These are phyloP conservation scores for Lepraria neglecta DNA, from an alignment of 495 filamentous ascomycete species.

Conservation along the genomic window DNA sequence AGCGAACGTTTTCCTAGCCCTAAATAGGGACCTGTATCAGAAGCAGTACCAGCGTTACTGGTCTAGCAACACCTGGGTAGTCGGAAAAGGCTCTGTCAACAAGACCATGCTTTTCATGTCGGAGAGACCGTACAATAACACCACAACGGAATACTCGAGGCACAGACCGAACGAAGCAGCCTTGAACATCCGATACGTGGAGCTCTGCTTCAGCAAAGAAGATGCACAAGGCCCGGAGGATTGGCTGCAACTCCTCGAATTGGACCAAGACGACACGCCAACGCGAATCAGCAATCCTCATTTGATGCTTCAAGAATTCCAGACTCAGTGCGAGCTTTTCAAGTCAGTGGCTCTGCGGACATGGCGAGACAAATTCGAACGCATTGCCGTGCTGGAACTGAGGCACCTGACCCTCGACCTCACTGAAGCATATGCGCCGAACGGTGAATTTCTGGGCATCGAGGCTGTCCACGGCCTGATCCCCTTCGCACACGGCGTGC, in stretches of 20 bases:
- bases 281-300: background rate
- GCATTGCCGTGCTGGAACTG: conserved; percentile 13
- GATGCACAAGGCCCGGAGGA: background rate
- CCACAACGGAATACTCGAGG: conserved; percentile 5
- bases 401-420: conserved; percentile 12
- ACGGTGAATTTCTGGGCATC: conserved; percentile 5
- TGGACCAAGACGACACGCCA: background rate
- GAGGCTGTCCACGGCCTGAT: conserved; percentile 13
- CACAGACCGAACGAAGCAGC: conserved; percentile 14
- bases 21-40: conserved; percentile 1
- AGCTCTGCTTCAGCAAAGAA: conserved; percentile 15
- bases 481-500: conserved; percentile 10
- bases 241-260: background rate
- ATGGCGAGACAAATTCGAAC: conserved; percentile 19
- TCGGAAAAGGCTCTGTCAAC: conserved; percentile 13
- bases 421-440: conserved; percentile 7
- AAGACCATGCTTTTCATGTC: conserved; percentile 20
- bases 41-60: conserved; percentile 9
- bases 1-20: conserved; percentile 9
- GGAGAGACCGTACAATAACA: conserved; percentile 7
- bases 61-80: conserved; percentile 16
- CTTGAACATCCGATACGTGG: conserved; percentile 13
- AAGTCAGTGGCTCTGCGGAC: background rate
- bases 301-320: too few species aligned
- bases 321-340: background rate